Percentiles rank a stretch among this genome's conserved stretches.
Conservation (phyloP, 257 asterid genomes). For the Plantago ovata region DNA sequence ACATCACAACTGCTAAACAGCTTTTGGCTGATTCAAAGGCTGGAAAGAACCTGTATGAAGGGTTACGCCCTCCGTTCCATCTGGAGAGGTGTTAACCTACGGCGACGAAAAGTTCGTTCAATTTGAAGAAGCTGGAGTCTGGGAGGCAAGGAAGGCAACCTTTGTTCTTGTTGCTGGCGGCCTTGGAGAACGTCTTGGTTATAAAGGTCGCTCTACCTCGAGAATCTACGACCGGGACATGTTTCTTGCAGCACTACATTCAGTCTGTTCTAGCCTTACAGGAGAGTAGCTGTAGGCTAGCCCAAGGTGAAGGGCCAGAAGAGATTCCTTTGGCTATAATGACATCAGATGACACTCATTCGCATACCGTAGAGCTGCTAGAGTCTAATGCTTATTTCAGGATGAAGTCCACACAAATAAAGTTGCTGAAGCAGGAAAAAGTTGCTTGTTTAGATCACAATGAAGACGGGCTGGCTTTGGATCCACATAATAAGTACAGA, state of each 20-base stretch:
- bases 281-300: slow-evolving; percentile 67
- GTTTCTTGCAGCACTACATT: slow-evolving; percentile 86
- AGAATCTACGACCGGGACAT: slow-evolving; percentile 81
- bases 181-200: slow-evolving; percentile 99
- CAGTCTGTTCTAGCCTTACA: slow-evolving; percentile 92
- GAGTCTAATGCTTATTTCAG: slow-evolving; percentile 85
- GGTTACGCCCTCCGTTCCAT: slow-evolving; percentile 95
- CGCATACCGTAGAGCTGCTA: slow-evolving; percentile 62
- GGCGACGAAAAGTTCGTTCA: slow-evolving; percentile 62
- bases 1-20: slow-evolving; percentile 78
- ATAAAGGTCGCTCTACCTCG: slow-evolving; percentile 94
- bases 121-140: slow-evolving; percentile 80
- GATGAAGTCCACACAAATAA: slow-evolving; percentile 85
- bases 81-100: slow-evolving; percentile 76
- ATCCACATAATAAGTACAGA: slow-evolving; percentile 68
- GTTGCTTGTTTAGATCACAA: slow-evolving; percentile 99
- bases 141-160: slow-evolving; percentile 82
- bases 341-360: slow-evolving; percentile 98
- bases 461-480: slow-evolving; percentile 89
- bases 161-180: slow-evolving; percentile 99
- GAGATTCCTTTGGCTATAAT: slow-evolving; percentile 90
- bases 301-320: slow-evolving; percentile 59
- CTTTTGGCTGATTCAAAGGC: slow-evolving; percentile 94
- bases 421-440: slow-evolving; percentile 96
- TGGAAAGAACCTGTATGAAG: slow-evolving; percentile 94